phyloP scores from a whole-genome alignment of 768 basidiomycete species.

The Hortiboletus campestris region DNA sequence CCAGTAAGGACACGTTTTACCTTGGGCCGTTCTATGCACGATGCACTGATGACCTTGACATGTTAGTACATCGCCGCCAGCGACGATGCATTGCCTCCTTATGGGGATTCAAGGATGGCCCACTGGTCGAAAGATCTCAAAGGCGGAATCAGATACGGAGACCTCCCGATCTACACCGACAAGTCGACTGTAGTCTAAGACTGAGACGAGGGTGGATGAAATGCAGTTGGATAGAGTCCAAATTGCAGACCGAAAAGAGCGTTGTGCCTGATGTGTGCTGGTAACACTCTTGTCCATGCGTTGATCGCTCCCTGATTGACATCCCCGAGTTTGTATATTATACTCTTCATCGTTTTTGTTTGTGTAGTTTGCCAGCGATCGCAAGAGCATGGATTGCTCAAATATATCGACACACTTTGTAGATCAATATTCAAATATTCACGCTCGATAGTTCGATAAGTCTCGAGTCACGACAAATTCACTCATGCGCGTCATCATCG shows the following conservation, averaged over 20 bases:
- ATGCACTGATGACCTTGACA: background rate
- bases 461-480: background rate
- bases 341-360: background rate
- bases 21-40: background rate
- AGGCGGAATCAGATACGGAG: slow-evolving; percentile 34
- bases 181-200: slow-evolving; percentile 19
- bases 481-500: slow-evolving; percentile 8
- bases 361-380: background rate
- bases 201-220: background rate
- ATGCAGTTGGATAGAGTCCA: slow-evolving; percentile 7
- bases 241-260: background rate
- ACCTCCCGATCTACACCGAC: slow-evolving; percentile 44
- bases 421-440: slow-evolving; percentile 3
- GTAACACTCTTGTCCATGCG: slow-evolving; percentile 11
- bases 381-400: background rate
- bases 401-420: background rate
- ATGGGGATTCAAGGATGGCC: slow-evolving; percentile 24
- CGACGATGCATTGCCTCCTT: slow-evolving; percentile 34
- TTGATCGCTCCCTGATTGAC: slow-evolving; percentile 14
- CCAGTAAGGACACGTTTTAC: slow-evolving; percentile 32
- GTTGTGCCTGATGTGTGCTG: slow-evolving; percentile 2
- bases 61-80: slow-evolving; percentile 41
- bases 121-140: slow-evolving; percentile 26
- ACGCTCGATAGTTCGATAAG: too few relatives aligned
- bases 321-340: background rate